Conservation (phyloP, 2,329 filamentous ascomycete species). For the Hortaea sp. region DNA sequence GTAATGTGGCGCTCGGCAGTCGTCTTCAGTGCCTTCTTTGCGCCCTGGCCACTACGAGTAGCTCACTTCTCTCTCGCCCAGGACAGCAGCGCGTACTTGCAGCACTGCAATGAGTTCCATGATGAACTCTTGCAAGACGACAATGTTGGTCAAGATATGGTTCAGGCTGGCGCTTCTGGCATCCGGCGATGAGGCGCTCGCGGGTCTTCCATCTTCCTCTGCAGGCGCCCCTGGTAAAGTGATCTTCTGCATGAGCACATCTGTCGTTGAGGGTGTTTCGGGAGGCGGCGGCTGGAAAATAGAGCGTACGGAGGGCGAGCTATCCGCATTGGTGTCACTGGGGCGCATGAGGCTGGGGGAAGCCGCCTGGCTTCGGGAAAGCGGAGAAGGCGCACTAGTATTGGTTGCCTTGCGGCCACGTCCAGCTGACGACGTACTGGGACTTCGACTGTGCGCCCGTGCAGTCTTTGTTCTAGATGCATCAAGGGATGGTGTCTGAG, state of each 20-base stretch:
- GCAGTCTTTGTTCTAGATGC: slow-evolving; percentile 2
- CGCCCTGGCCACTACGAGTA: background rate
- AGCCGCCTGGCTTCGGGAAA: slow-evolving; percentile 6
- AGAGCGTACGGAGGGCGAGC: slow-evolving; percentile 3
- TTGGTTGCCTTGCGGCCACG: slow-evolving; percentile 7
- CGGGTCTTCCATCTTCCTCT: background rate
- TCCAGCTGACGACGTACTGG: slow-evolving; percentile 12
- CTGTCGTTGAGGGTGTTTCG: slow-evolving; percentile 24
- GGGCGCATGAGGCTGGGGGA: slow-evolving; percentile 4
- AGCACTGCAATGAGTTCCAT: slow-evolving; percentile 39
- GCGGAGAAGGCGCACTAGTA: slow-evolving; percentile 7
- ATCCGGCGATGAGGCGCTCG: slow-evolving; percentile 1
- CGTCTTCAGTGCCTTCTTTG: too few relatives aligned
- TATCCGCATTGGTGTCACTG: background rate
- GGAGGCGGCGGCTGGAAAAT: slow-evolving; percentile 25
- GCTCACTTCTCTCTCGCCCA: slow-evolving; percentile 32
- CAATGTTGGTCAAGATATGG: slow-evolving; percentile 41
- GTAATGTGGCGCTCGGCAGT: too few relatives aligned
- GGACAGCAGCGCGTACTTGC: slow-evolving; percentile 38
- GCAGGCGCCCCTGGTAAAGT: slow-evolving; percentile 9
- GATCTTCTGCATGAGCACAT: slow-evolving; percentile 24
- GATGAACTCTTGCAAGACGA: slow-evolving; percentile 41
- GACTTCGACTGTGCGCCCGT: slow-evolving; percentile 11
- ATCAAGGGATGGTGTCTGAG: slow-evolving; percentile 5
- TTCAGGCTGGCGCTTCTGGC: slow-evolving; percentile 32